Evolutionary conservation across 1,284 basidiomycete species (phyloP).

Genomic region (Trichosporon sp.): DNA sequence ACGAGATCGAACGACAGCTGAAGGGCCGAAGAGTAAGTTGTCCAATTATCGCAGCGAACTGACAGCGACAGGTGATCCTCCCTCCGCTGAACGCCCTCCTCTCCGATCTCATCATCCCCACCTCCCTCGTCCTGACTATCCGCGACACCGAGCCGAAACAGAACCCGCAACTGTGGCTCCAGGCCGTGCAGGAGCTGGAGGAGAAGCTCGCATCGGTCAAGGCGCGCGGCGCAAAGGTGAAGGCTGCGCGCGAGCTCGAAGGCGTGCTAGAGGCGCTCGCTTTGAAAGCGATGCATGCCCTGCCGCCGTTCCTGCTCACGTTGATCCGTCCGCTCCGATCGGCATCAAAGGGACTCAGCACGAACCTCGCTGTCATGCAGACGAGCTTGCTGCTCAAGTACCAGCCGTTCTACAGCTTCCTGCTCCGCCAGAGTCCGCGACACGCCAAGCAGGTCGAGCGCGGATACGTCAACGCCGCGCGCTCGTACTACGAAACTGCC

Average conservation of each 20-base stretch:
- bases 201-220: slow-evolving; percentile 69
- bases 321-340: slow-evolving; percentile 82
- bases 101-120: slow-evolving; percentile 78
- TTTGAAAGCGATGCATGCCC: slow-evolving; percentile 81
- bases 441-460: slow-evolving; percentile 88
- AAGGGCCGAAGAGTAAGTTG: slow-evolving; percentile 74
- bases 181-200: slow-evolving; percentile 77
- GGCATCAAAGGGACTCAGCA: slow-evolving; percentile 65
- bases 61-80: slow-evolving; percentile 71
- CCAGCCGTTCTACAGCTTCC: slow-evolving; percentile 77
- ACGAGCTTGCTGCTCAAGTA: slow-evolving; percentile 85
- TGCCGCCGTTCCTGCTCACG: slow-evolving; percentile 82
- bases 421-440: slow-evolving; percentile 76
- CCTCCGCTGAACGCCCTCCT: slow-evolving; percentile 79
- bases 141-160: slow-evolving; percentile 75
- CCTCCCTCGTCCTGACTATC: slow-evolving; percentile 73
- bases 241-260: slow-evolving; percentile 77
- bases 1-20: slow-evolving; percentile 82
- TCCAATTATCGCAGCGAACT: background rate
- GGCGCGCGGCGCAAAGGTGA: slow-evolving; percentile 67
- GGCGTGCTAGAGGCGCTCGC: slow-evolving; percentile 82
- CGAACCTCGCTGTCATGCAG: slow-evolving; percentile 91
- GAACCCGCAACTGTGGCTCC: slow-evolving; percentile 73
- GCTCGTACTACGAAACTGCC: slow-evolving; percentile 94
- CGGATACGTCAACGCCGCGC: slow-evolving; percentile 78